Percentiles rank a stretch among this genome's conserved stretches.
Conservation (phyloP, 495 filamentous ascomycete species). For the Tuber magnatum region DNA sequence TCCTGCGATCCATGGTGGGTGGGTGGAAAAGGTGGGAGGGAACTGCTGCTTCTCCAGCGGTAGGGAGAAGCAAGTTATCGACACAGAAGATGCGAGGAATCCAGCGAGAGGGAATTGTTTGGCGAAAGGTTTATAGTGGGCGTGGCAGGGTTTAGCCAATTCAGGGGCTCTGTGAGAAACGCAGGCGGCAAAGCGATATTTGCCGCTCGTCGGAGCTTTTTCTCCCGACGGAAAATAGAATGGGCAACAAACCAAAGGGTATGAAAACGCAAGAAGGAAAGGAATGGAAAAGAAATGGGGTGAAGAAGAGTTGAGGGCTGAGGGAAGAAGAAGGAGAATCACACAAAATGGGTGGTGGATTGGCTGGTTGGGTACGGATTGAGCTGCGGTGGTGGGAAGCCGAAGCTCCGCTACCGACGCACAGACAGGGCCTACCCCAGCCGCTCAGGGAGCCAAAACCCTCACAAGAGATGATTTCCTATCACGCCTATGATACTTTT, state of each 20-base stretch:
- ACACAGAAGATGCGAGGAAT: background rate
- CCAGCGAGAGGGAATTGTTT: background rate
- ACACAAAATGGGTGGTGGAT: background rate
- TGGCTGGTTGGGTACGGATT: background rate
- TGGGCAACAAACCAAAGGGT: background rate
- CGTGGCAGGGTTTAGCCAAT: background rate
- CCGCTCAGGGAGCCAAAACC: background rate
- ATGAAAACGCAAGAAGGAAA: background rate
- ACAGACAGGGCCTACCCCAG: background rate
- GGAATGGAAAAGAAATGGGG: background rate
- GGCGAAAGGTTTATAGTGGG: background rate
- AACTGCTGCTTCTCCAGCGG: constrained; percentile 17
- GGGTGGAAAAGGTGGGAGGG: background rate
- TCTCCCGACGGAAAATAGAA: background rate
- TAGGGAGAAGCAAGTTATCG: constrained; percentile 23
- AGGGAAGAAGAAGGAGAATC: background rate
- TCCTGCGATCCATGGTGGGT: constrained; percentile 28
- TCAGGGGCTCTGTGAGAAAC: background rate
- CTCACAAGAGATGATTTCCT: background rate
- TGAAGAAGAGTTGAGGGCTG: background rate
- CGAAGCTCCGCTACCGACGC: background rate
- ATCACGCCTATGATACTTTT: background rate
- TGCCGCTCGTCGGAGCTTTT: background rate
- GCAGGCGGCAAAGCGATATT: background rate
- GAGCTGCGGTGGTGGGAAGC: background rate